These are phyloP conservation scores for Suillus sp. DNA, from an alignment of 768 basidiomycete species.

Conservation along the genomic window DNA sequence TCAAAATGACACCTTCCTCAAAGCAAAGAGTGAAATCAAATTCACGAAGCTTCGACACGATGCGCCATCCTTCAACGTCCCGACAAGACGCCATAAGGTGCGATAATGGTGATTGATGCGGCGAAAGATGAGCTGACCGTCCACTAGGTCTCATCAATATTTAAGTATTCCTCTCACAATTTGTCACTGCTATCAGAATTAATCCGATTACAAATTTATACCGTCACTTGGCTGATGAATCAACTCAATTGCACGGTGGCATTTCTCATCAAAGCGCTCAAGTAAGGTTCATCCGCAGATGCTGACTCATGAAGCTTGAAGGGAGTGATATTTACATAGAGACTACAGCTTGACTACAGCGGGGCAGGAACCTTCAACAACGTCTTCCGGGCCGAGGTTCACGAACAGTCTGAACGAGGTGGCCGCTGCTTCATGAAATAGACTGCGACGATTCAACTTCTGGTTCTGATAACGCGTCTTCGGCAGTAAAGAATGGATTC, in stretches of 20 bases:
- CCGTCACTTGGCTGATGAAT: background rate
- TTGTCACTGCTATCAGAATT: background rate
- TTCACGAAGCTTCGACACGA: slow-evolving; percentile 55
- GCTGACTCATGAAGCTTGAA: too few species aligned
- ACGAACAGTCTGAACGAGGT: slow-evolving; percentile 23
- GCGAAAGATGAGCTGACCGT: background rate
- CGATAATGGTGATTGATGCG: background rate
- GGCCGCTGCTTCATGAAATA: slow-evolving; percentile 18
- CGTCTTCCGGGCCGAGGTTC: background rate
- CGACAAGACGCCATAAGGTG: slow-evolving; percentile 46
- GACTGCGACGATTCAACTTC: slow-evolving; percentile 11
- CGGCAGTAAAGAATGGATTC: background rate
- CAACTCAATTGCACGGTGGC: background rate
- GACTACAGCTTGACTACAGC: background rate
- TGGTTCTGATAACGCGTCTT: slow-evolving; percentile 16
- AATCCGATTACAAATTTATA: slow-evolving; percentile 1
- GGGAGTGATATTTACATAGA: background rate
- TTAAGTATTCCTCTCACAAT: background rate
- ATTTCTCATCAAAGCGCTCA: background rate
- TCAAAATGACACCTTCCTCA: slow-evolving; percentile 70
- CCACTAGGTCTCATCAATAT: background rate
- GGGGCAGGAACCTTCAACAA: background rate
- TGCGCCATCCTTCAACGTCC: slow-evolving; percentile 66
- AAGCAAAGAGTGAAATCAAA: slow-evolving; percentile 85
- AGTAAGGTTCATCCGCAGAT: background rate